phyloP scores from a whole-genome alignment of 495 filamentous ascomycete genomes.

The Hypoxylon fragiforme region DNA sequence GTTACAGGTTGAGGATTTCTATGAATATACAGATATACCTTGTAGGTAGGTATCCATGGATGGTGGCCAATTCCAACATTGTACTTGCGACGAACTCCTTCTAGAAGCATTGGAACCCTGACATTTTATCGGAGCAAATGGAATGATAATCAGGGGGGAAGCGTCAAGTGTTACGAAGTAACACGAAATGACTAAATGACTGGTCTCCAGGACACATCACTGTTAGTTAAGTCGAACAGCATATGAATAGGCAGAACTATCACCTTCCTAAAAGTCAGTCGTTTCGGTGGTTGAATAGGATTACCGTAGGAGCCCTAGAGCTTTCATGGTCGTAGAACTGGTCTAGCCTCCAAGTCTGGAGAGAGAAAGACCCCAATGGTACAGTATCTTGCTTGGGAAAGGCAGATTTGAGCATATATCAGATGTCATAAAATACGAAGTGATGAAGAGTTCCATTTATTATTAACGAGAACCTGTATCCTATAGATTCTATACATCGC shows the following conservation, averaged over 20 bases:
- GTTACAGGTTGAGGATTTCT: too few relatives aligned
- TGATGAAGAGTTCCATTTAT: conserved; percentile 11
- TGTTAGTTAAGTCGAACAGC: conserved; percentile 29
- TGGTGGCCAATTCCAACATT: background rate
- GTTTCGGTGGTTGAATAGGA: conserved; percentile 29
- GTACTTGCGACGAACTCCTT: conserved; percentile 16
- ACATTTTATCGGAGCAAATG: conserved; percentile 23
- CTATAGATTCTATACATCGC: background rate
- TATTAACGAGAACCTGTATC: conserved; percentile 6
- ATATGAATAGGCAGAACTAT: conserved; percentile 8
- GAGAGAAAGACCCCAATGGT: conserved; percentile 21
- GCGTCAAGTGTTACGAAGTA: conserved; percentile 23
- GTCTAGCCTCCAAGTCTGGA: conserved; percentile 4
- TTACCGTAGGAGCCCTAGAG: conserved; percentile 20
- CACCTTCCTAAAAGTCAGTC: conserved; percentile 34
- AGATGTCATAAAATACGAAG: conserved; percentile 22
- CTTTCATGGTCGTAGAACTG: conserved; percentile 4
- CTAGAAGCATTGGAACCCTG: conserved; percentile 33
- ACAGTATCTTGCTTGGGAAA: conserved; percentile 27
- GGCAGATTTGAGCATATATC: conserved; percentile 27
- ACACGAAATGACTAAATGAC: too few relatives aligned
- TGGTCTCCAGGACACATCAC: conserved; percentile 5
- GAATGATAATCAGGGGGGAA: conserved; percentile 32
- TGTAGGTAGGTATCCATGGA: background rate
- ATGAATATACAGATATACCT: background rate